Evolutionary conservation across 805 yeast genomes (phyloP), one percentile per base, ranked within the genome.

Genomic region (Starmerella stellata): DNA sequence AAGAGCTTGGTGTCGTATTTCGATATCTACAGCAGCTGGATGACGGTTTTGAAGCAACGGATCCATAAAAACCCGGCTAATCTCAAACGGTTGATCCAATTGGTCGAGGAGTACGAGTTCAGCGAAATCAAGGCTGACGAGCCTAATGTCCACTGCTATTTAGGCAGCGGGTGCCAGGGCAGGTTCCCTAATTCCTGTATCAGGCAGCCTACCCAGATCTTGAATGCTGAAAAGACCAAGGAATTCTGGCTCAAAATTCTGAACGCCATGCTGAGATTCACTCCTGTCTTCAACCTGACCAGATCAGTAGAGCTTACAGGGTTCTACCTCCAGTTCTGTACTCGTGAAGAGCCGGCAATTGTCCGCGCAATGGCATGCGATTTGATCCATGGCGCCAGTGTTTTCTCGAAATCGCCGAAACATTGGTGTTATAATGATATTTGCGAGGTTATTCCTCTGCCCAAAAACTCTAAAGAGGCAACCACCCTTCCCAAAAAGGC

Each of bases 1-100:
- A 59, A 77, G 9, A 71, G 69, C 45, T 82, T 78, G 50, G 90
- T 76, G 50, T 90, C 78, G 20, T 41, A 51, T 24, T 31, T 53
- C 30, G 44, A 39, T 14, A 25, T 48, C 36, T 38, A 51, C 17
- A 25, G 23, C 8, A 35, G 37, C 29, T 47, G 57, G 51, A 40
- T 57, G 17, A 44, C 46, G 20, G 39, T 53, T 5, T 39, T 53
- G 32, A 37, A 40, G 19, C 46, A 41, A 34, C 38, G 43, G 13
- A 30, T 48, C 15, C 34, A 49, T 2, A 44, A 36, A 23, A 43
- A 45, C 31, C 31, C 36, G 13, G 36, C 15, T 4, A 46, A 48
- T 21, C 13, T 45, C 14, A 47, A 46, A 30, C 28, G 29, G 9
- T 32, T 45, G 21, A 24, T 30, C 5, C 28, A 41, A 29, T 34